Conservation (phyloP, 768 basidiomycete species). For the Phanerochaete sordida region DNA sequence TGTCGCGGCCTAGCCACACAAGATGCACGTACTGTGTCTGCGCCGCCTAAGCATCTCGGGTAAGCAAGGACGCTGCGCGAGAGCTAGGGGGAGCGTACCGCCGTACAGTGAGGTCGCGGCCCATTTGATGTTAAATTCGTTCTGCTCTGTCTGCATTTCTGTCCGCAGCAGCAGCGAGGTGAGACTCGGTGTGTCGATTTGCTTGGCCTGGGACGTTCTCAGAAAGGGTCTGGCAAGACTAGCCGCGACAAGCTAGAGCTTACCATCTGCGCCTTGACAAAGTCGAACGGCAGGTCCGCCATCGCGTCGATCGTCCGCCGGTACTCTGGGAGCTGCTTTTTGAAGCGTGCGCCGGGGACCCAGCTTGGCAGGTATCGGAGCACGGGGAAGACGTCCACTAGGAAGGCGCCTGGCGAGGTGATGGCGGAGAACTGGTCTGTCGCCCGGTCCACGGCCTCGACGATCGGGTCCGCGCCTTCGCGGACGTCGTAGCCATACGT, state of each 20-base stretch:
- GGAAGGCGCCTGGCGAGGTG: constrained; percentile 26
- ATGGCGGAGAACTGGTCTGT: constrained; percentile 20
- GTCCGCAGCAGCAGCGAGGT: constrained; percentile 54
- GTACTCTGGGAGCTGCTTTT: constrained; percentile 15
- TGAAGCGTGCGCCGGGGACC: constrained; percentile 37
- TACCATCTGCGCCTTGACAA: constrained; percentile 32
- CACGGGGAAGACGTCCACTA: constrained; percentile 27
- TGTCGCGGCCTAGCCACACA: background rate
- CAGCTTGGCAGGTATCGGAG: constrained; percentile 35
- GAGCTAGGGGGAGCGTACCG: background rate
- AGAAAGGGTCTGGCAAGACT: background rate
- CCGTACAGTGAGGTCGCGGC: constrained; percentile 32
- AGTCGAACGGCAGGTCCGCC: constrained; percentile 28
- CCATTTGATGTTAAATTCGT: constrained; percentile 66
- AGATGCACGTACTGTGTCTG: constrained; percentile 19
- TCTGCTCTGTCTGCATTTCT: constrained; percentile 37
- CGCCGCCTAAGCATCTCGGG: constrained; percentile 1
- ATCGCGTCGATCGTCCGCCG: constrained; percentile 22
- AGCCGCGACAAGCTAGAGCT: too few relatives aligned
- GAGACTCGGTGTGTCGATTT: constrained; percentile 53
- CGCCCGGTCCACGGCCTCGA: constrained; percentile 31
- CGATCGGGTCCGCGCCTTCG: constrained; percentile 31
- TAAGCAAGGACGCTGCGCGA: constrained; percentile 21
- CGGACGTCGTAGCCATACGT: constrained; percentile 25
- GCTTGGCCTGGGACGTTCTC: constrained; percentile 45